phyloP scores from a whole-genome alignment of 768 basidiomycete species.

The Rhodocollybia butyracea region DNA sequence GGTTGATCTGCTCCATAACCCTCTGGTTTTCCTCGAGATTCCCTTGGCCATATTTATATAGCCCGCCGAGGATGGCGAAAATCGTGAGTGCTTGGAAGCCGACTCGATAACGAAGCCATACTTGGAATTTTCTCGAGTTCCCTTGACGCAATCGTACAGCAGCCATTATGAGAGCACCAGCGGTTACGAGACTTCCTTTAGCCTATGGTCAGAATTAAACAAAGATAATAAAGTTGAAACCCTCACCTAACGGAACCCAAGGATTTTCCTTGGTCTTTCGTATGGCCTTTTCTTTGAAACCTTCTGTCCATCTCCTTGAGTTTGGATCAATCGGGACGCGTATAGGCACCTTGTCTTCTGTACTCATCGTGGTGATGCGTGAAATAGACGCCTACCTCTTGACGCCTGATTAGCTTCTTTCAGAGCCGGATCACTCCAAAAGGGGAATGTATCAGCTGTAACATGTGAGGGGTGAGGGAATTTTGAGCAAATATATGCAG shows the following conservation, averaged over 20 bases:
- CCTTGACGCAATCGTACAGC: conserved; percentile 46
- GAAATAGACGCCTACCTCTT: no score
- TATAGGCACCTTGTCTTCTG: background rate
- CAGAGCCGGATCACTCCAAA: no score
- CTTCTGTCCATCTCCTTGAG: conserved; percentile 30
- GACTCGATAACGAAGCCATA: conserved; percentile 59
- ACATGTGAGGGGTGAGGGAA: no score
- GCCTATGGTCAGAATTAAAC: background rate
- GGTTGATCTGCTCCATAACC: conserved; percentile 14
- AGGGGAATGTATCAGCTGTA: no score
- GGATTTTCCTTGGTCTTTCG: conserved; percentile 78
- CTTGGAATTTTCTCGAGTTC: conserved; percentile 44
- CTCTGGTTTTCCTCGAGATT: conserved; percentile 16
- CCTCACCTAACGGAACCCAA: conserved; percentile 72
- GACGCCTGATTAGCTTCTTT: no score
- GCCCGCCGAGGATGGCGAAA: conserved; percentile 40
- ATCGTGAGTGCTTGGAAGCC: conserved; percentile 57
- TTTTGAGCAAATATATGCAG: no score
- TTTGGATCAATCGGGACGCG: background rate
- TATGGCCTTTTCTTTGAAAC: conserved; percentile 52
- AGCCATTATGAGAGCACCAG: conserved; percentile 52
- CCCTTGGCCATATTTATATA: conserved; percentile 14
- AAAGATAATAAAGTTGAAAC: background rate
- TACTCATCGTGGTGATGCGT: conserved; percentile 6
- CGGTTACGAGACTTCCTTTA: conserved; percentile 44